Conservation (phyloP, 768 basidiomycete genomes). For the Tricholoma flavovirens region DNA sequence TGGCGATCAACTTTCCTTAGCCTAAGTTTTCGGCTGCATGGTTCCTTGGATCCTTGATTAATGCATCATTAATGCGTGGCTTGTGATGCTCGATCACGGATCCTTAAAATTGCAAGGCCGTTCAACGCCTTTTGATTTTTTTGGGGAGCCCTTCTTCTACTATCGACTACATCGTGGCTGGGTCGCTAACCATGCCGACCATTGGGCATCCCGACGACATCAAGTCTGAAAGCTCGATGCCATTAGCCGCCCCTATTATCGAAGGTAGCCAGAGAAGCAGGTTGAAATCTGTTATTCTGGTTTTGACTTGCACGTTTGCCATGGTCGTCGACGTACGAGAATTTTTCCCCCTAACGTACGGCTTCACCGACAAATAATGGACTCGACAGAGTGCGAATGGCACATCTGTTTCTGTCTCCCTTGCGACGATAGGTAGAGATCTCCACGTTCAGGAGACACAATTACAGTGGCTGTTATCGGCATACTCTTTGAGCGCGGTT, state of each 20-base stretch:
- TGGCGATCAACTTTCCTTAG: background rate
- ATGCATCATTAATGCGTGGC: background rate
- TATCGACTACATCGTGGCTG: background rate
- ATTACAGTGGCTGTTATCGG: conserved; percentile 64
- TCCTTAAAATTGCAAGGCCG: no score
- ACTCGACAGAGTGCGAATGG: conserved; percentile 31
- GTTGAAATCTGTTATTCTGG: conserved; percentile 16
- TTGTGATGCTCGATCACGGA: no score
- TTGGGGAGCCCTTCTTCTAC: background rate
- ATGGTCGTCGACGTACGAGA: conserved; percentile 22
- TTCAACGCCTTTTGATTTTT: background rate
- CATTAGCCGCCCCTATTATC: background rate
- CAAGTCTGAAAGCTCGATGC: background rate
- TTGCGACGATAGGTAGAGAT: conserved; percentile 46
- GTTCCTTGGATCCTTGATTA: no score
- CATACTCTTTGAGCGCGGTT: conserved; percentile 64
- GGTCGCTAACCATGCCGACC: background rate
- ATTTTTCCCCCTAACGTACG: background rate
- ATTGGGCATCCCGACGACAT: background rate
- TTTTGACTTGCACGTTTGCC: conserved; percentile 22
- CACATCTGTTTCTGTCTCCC: conserved; percentile 44
- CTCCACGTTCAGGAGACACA: conserved; percentile 44
- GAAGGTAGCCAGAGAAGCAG: conserved; percentile 11
- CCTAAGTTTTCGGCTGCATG: background rate
- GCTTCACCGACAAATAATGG: background rate